These are phyloP conservation scores for Delonix regia DNA, from an alignment of 306 rosid genomes.

Conservation along the genomic window DNA sequence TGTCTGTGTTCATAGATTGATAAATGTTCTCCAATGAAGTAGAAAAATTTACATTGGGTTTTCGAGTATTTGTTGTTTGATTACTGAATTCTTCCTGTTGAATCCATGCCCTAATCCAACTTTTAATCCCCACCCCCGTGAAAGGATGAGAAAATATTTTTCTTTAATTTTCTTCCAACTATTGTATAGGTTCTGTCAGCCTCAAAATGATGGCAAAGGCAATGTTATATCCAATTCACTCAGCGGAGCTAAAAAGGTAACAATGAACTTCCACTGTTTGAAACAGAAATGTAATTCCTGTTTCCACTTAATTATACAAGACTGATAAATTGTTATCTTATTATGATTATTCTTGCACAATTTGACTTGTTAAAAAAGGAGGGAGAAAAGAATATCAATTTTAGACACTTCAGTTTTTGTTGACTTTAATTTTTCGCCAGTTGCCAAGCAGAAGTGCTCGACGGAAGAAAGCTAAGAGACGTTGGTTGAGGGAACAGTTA, in stretches of 20 bases:
- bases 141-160: neutral
- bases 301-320: constrained; percentile 2
- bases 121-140: neutral
- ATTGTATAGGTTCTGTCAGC: constrained; percentile 55
- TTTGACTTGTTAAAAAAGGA: neutral
- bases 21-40: constrained; percentile 28
- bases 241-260: constrained; percentile 65
- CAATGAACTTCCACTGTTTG: constrained; percentile 29
- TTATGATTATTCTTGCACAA: constrained; percentile 6
- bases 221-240: constrained; percentile 36
- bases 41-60: constrained; percentile 13
- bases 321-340: neutral
- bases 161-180: constrained; percentile 21
- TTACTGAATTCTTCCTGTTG: constrained; percentile 27
- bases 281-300: constrained; percentile 15
- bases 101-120: constrained; percentile 18
- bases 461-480: constrained; percentile 84
- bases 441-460: constrained; percentile 86
- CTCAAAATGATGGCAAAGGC: constrained; percentile 50
- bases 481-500: constrained; percentile 73
- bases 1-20: constrained; percentile 10
- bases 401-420: neutral
- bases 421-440: constrained; percentile 46
- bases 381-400: neutral
- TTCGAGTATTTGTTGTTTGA: constrained; percentile 27